Evolutionary conservation across 192 early-diverging fungal genomes (phyloP).

Genomic region (Mortierella hygrophila): DNA sequence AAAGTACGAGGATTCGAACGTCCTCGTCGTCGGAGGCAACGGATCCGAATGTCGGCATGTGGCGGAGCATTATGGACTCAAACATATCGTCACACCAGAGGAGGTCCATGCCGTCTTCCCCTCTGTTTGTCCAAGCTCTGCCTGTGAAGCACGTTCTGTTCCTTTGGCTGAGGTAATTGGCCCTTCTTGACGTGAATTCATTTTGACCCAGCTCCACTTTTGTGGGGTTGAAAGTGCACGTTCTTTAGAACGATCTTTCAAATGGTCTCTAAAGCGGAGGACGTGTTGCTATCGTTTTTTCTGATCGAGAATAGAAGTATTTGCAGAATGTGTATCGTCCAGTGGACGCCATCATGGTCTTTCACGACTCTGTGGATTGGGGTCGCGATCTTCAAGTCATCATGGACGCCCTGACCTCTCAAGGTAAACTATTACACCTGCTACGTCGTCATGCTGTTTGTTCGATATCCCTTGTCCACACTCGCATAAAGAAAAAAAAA

Average conservation of each 20-base stretch:
- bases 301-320: constrained; percentile 37
- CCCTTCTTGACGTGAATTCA: not conserved
- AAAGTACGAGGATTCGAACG: constrained; percentile 71
- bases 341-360: constrained; percentile 82
- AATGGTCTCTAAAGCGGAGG: not conserved
- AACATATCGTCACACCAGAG: constrained; percentile 69
- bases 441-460: not conserved
- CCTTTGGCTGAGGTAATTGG: constrained; percentile 40
- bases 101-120: constrained; percentile 74
- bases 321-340: constrained; percentile 64
- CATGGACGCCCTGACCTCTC: constrained; percentile 71
- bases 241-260: not conserved
- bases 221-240: not conserved
- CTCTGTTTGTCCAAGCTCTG: constrained; percentile 59
- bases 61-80: constrained; percentile 76
- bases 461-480: not conserved
- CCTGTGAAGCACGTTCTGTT: constrained; percentile 23
- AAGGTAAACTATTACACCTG: not conserved
- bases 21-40: constrained; percentile 83
- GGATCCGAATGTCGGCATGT: constrained; percentile 71
- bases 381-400: constrained; percentile 89
- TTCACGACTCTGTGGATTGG: constrained; percentile 92
- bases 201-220: not conserved
- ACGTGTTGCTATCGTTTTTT: not conserved
- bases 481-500: not conserved